phyloP scores from a whole-genome alignment of 345 rosid genomes.

The Passiflora organensis region DNA sequence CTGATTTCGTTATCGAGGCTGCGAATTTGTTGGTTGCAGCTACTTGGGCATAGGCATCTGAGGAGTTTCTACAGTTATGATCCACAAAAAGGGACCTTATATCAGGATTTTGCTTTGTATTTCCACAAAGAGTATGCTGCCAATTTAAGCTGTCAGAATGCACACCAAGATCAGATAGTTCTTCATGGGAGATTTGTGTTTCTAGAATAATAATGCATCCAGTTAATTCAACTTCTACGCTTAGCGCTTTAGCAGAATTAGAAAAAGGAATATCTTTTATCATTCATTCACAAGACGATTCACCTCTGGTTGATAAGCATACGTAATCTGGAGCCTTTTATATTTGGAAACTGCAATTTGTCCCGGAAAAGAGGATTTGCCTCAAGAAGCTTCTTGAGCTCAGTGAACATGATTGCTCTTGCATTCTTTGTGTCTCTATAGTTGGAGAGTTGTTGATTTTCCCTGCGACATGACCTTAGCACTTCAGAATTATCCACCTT shows the following conservation, averaged over 20 bases:
- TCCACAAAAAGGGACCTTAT: conserved; percentile 37
- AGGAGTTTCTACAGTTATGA: conserved; percentile 29
- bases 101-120: conserved; percentile 33
- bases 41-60: conserved; percentile 21
- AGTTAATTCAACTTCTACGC: no score
- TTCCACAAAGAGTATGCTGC: conserved; percentile 39
- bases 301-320: conserved; percentile 41
- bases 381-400: conserved; percentile 18
- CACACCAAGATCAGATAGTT: conserved; percentile 5
- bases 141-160: conserved; percentile 41
- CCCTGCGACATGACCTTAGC: conserved; percentile 8
- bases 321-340: conserved; percentile 27
- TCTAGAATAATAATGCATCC: background rate
- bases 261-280: no score
- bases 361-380: conserved; percentile 21
- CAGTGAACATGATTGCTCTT: conserved; percentile 20
- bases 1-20: conserved; percentile 20
- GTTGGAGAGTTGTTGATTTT: conserved; percentile 20
- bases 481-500: background rate
- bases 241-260: no score
- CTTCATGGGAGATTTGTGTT: background rate
- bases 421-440: conserved; percentile 21
- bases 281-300: background rate
- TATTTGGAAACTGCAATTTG: conserved; percentile 20
- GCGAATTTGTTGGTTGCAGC: conserved; percentile 19